Base-by-base conservation (phyloP, 495 filamentous ascomycete species). In the Lichenothelia convexa region DNA sequence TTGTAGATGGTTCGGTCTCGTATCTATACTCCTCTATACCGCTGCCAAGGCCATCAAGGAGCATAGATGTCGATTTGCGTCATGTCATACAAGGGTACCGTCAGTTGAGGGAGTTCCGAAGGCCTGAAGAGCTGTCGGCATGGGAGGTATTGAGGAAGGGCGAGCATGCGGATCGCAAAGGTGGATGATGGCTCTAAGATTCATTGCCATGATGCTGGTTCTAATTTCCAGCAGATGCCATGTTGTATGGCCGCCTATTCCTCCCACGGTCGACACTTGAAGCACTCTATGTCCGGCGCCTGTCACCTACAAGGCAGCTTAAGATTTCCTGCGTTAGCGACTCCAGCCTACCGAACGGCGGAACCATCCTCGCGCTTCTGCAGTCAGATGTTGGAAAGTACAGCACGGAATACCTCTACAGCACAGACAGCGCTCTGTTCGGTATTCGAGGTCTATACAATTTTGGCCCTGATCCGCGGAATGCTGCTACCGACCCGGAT, bases 371-470 rank as follows among this genome's bases (percentile, higher is more conserved):
- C 22, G 78, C 82, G 0, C 68, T 93, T 38, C 62, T 87, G 20
- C 86, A 93, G 47, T 80, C 86, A 37, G 86, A 97, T 51, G 67
- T 67, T 16, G 85, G 85, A 11, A 86, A 83, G 45, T 93, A 85
- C 57, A 81, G 75, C 46, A 72, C 80, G 4, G 89, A 97, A 50
- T 86, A 84, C 33, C 68, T 97, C 4, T 89, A 84, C 53, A 91
- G 80, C 40, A 87, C 89, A 0, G 87, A 94, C 45, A 87, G 83
- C 19, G 80, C 81, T 3, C 65, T 95, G 12, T 65, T 95, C 43
- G 89, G 89, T 16, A 63, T 86, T 41, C 71, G 85, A 4, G 89
- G 84, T 1, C 63, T 97, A 0, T 95, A 91, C 56, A 97, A 95
- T 51, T 94, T 94, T 45, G 89, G 87, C 18, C 70, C 73, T 4